These are phyloP conservation scores for Pseudisothecium myosuroides DNA, from an alignment of 225 moss, liverwort and hornwort species.

Conservation along the genomic window DNA sequence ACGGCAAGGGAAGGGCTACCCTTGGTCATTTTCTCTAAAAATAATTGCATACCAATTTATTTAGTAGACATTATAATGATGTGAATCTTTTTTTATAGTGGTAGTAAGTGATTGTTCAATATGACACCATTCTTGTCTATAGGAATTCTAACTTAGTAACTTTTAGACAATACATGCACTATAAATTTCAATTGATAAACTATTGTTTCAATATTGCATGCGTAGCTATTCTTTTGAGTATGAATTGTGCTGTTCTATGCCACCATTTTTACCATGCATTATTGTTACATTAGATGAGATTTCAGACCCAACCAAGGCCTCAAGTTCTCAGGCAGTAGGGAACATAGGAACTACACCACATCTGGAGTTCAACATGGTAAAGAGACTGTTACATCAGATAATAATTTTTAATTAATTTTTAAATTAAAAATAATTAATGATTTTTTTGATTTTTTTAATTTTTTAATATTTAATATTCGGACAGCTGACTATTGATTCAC, in stretches of 20 bases:
- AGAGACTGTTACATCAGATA: too few relatives aligned
- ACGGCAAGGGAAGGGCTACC: fast-evolving
- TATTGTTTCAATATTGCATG: background rate
- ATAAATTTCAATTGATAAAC: background rate
- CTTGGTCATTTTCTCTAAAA: fast-evolving
- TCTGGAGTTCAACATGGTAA: too few relatives aligned
- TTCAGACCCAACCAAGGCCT: too few relatives aligned
- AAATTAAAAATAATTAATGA: too few relatives aligned
- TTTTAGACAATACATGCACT: background rate
- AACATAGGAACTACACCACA: too few relatives aligned
- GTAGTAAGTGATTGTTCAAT: background rate
- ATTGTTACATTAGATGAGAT: too few relatives aligned
- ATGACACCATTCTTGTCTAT: too few relatives aligned
- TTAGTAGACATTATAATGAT: background rate
- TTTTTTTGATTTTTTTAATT: too few relatives aligned
- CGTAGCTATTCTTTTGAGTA: background rate
- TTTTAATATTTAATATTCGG: too few relatives aligned
- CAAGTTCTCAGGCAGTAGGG: too few relatives aligned
- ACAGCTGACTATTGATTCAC: too few relatives aligned
- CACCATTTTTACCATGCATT: background rate
- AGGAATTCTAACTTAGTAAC: background rate
- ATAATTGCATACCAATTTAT: background rate
- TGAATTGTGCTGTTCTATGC: fast-evolving
- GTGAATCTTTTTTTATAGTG: background rate
- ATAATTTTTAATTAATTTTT: too few relatives aligned